These are phyloP conservation scores for Cardamine resedifolia DNA, from an alignment of 345 rosid genomes.

Conservation along the genomic window DNA sequence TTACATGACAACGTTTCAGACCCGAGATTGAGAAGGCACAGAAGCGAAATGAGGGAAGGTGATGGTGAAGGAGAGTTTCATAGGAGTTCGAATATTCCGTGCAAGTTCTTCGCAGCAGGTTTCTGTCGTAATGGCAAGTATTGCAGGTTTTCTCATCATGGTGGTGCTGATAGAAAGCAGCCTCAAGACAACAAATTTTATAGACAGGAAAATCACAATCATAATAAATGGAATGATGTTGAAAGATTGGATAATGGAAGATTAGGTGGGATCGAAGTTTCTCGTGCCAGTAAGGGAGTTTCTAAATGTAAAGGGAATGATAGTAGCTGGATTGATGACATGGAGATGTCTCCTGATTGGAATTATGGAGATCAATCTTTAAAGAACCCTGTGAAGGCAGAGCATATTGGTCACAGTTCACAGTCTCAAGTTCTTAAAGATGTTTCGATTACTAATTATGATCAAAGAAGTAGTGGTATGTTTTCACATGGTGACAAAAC, in stretches of 20 bases:
- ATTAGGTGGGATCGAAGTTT: slow-evolving; percentile 31
- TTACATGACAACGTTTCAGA: slow-evolving; percentile 34
- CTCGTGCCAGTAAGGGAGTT: slow-evolving; percentile 24
- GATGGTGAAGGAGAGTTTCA: slow-evolving; percentile 47
- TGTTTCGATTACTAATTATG: slow-evolving; percentile 9
- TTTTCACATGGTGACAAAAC: slow-evolving; percentile 32
- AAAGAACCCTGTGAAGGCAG: slow-evolving; percentile 40
- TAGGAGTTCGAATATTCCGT: slow-evolving; percentile 54
- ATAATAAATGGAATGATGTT: slow-evolving; percentile 44
- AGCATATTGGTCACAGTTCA: slow-evolving; percentile 39
- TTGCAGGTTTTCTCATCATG: slow-evolving; percentile 80
- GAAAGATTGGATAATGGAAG: slow-evolving; percentile 43
- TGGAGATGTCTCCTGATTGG: slow-evolving; percentile 93
- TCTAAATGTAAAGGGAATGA: slow-evolving; percentile 44
- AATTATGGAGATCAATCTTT: slow-evolving; percentile 48
- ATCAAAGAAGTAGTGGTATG: slow-evolving; percentile 17
- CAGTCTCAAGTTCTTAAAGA: slow-evolving; percentile 30
- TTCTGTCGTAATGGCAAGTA: slow-evolving; percentile 74
- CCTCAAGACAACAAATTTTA: slow-evolving; percentile 42
- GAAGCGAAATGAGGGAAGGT: slow-evolving; percentile 45
- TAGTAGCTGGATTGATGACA: slow-evolving; percentile 58
- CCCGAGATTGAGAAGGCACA: slow-evolving; percentile 35
- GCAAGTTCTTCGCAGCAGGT: slow-evolving; percentile 83
- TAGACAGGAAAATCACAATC: slow-evolving; percentile 34
- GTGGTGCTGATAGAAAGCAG: slow-evolving; percentile 45